Evolutionary conservation across 2,329 filamentous ascomycete species (phyloP), one percentile per base, ranked within the genome.

Genomic region (Amauroascus niger): DNA sequence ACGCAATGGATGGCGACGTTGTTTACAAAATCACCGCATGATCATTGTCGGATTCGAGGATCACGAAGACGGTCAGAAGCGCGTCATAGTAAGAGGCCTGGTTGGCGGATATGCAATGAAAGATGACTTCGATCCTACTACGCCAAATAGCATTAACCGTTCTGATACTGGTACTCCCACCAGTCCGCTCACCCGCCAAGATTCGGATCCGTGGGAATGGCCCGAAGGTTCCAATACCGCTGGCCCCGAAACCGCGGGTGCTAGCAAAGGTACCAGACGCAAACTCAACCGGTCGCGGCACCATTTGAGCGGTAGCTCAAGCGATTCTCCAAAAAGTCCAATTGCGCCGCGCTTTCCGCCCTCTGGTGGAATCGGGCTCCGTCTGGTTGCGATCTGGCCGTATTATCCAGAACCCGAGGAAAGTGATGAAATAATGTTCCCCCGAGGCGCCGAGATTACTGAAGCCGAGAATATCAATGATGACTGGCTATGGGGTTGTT

Each of bases 381-480:
- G 74, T 20, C 79, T 81, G 6, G 65, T 77, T 22, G 88, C 88
- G 0, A 69, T 78, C 14, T 96, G 88, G 86, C 78, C 82, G 3
- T 95, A 88, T 77, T 90, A 85, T 64, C 88, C 88, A 0, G 78
- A 79, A 1, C 66, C 69, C 6, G 65, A 63, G 1, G 65, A 67
- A 9, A 58, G 63, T 13, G 87, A 95, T 65, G 91, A 97, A 70
- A 71, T 97, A 39, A 69, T 83, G 58, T 96, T 97, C 61, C 91
- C 91, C 0, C 83, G 82, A 49, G 83, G 86, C 8, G 89, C 90
- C 0, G 87, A 93, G 68, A 79, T 97, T 13, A 77, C 78, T 6
- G 91, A 97, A 71, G 81, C 86, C 35, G 85, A 91, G 66, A 86
- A 93, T 67, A 81, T 94, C 46, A 95, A 95, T 66, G 87, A 84